phyloP scores from a whole-genome alignment of 1,284 basidiomycete species.

The Cryptococcus sp. region DNA sequence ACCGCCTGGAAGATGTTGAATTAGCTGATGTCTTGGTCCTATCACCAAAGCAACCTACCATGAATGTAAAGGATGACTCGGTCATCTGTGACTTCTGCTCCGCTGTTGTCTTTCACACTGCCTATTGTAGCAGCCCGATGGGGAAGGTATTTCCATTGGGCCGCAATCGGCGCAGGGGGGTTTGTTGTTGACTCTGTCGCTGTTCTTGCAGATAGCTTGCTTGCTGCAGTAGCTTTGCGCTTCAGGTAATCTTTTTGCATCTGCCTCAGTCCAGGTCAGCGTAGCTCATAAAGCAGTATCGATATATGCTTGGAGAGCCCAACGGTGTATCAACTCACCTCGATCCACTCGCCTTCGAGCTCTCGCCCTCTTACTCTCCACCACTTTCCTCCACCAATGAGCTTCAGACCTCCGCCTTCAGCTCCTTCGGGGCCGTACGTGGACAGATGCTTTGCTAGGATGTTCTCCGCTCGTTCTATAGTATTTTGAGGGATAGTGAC shows the following conservation, averaged over 20 bases:
- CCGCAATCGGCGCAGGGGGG: neutral
- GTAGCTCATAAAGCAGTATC: neutral
- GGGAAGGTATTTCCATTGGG: constrained; percentile 22
- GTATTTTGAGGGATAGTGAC: constrained; percentile 46
- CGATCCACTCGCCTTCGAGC: constrained; percentile 87
- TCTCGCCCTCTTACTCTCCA: constrained; percentile 82
- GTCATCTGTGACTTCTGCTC: constrained; percentile 42
- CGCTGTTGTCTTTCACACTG: constrained; percentile 40
- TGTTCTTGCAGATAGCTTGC: constrained; percentile 15
- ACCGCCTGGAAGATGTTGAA: constrained; percentile 32
- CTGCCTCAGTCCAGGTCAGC: constrained; percentile 23
- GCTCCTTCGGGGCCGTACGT: constrained; percentile 39
- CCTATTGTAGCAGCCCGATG: constrained; percentile 25
- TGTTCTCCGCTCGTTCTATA: constrained; percentile 44
- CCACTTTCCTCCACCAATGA: constrained; percentile 85
- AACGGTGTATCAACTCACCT: constrained; percentile 40
- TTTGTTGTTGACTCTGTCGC: neutral
- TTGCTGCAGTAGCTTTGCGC: constrained; percentile 25
- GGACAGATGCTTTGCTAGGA: constrained; percentile 47
- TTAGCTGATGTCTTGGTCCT: too few species aligned
- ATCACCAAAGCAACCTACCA: constrained; percentile 28
- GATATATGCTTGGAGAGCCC: too few species aligned
- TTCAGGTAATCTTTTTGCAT: constrained; percentile 55
- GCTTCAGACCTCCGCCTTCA: constrained; percentile 40
- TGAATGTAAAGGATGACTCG: constrained; percentile 53